phyloP scores from a whole-genome alignment of 2,329 filamentous ascomycete genomes.

The Fusarium sp. region DNA sequence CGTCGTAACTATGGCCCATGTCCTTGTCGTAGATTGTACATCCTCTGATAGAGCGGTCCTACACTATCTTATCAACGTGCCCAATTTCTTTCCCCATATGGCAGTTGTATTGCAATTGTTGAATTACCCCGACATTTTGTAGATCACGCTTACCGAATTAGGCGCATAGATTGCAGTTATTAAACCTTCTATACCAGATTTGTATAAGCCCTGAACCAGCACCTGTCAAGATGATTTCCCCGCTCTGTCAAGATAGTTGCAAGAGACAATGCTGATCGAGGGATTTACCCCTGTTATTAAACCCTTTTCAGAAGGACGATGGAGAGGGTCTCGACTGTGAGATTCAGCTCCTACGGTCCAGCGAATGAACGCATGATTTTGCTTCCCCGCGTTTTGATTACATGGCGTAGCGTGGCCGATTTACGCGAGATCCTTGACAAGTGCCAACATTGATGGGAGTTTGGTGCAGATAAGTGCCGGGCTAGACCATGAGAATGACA shows the following conservation, averaged over 20 bases:
- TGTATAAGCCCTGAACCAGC: background rate
- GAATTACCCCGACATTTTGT: background rate
- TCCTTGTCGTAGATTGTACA: background rate
- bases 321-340: background rate
- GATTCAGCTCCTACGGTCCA: background rate
- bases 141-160: conserved; percentile 3
- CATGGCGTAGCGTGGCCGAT: too few species aligned
- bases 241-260: background rate
- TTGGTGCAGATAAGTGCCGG: background rate
- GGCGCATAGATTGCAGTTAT: conserved; percentile 15
- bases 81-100: conserved; percentile 12
- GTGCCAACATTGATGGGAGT: background rate
- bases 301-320: background rate
- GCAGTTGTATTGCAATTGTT: conserved; percentile 22
- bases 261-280: background rate
- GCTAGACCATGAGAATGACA: background rate
- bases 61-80: background rate
- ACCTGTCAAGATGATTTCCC: conserved; percentile 6
- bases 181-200: background rate
- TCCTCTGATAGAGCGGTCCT: background rate
- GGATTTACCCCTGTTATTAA: background rate
- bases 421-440: background rate
- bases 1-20: background rate
- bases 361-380: background rate
- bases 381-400: conserved; percentile 5